Base-by-base conservation (phyloP, 352 stramenopile species). In the Phytophthora cajani region DNA sequence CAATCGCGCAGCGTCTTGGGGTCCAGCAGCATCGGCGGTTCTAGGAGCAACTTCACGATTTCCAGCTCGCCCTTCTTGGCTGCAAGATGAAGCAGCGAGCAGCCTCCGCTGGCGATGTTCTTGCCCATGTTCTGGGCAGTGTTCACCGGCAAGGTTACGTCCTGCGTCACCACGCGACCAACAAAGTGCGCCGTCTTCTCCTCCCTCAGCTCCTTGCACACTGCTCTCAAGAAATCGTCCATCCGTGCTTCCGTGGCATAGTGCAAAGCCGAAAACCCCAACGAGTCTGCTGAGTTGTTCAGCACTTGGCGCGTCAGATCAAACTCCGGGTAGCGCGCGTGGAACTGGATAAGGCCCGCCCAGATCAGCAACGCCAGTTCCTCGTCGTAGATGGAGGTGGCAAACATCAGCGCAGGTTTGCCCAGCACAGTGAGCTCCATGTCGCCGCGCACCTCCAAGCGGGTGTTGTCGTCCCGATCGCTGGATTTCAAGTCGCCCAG, bases 321-420 rank as follows among this genome's bases (percentile, higher is more conserved):
- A 30, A 91, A 80, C 2, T 59, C 51, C 10, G 68, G 67, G 55
- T 84, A 74, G 1, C 27, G 56, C 25, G 71, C 62, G 25, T 87
- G 81, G 72, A 92, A 78, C 23, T 71, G 71, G 23, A 85, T 44
- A 23, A 91, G 77, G 1, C 85, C 86, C 30, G 62, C 62, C 83
- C 85, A 92, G 67, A 94, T 79, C 36, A 89, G 61, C 32, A 81
- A 51, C 33, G 85, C 82, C 36, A 96, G 75, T 38, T 93, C 82
- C 63, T 96, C 88, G 66, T 96, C 88, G 65, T 96, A 96, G 58
- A 96, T 90, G 47, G 88, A 93, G 7, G 88, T 78, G 36, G 87
- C 85, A 55, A 94, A 96, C 17, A 93, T 69, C 33, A 96, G 75
- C 53, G 85, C 84, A 0, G 85, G 85, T 64, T 96, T 93, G 21